Conservation (phyloP, 2,329 filamentous ascomycete genomes). For the Colletotrichum salicis region DNA sequence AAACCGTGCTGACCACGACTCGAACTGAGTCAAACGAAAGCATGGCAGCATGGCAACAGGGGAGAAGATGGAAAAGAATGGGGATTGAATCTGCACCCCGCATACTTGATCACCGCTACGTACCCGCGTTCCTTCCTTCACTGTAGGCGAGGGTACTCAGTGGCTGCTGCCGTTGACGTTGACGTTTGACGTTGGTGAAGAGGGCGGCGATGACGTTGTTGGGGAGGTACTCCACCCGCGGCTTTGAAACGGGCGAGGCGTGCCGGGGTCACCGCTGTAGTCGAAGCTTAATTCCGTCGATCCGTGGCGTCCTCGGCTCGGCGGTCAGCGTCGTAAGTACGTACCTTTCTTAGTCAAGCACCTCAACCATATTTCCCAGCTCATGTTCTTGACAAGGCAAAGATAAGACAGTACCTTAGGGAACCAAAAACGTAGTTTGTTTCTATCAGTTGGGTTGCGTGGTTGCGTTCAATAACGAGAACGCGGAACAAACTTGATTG, state of each 20-base stretch:
- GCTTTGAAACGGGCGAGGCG: conserved; percentile 27
- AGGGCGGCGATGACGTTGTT: conserved; percentile 22
- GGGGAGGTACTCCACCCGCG: conserved; percentile 5
- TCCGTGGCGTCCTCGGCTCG: neutral
- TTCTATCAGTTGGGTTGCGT: neutral
- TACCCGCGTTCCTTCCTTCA: neutral
- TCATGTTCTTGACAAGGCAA: neutral
- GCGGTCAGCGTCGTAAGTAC: neutral
- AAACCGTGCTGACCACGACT: neutral
- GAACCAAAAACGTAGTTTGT: neutral
- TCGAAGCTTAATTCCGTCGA: conserved; percentile 22
- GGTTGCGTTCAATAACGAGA: neutral
- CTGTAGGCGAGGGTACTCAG: too few relatives aligned
- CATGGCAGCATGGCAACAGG: neutral
- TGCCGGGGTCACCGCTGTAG: conserved; percentile 18
- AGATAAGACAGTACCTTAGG: neutral
- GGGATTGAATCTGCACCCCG: conserved; percentile 13
- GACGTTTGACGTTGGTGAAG: neutral
- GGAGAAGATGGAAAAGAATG: neutral
- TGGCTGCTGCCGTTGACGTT: neutral
- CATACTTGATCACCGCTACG: conserved; percentile 16
- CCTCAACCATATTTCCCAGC: too few relatives aligned
- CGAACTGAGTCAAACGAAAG: neutral
- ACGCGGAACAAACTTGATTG: neutral
- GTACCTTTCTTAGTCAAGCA: too few relatives aligned